Conservation (phyloP, 2,329 filamentous ascomycete genomes). For the Exophiala spinifera region DNA sequence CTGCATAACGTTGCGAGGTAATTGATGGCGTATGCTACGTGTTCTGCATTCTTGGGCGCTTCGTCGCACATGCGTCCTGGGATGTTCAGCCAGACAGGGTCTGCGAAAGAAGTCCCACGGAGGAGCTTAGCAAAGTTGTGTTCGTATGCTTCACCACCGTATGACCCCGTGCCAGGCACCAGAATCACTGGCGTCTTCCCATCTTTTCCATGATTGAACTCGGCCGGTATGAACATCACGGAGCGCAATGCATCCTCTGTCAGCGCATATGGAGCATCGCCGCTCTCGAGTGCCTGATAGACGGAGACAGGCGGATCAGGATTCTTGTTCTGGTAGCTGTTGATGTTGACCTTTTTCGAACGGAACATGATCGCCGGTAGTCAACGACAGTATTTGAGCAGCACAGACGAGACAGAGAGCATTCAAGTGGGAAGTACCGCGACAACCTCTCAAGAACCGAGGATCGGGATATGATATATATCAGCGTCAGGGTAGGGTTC, state of each 20-base stretch:
- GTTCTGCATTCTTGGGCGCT: conserved; percentile 53
- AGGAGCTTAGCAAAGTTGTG: conserved; percentile 52
- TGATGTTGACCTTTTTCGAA: conserved; percentile 5
- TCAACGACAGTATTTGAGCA: no score
- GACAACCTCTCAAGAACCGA: no score
- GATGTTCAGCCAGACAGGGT: conserved; percentile 57
- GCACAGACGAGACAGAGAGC: no score
- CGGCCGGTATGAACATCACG: conserved; percentile 52
- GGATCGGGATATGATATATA: no score
- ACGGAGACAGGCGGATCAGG: not conserved
- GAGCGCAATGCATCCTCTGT: conserved; percentile 46
- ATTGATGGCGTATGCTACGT: conserved; percentile 55
- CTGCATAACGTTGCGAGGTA: conserved; percentile 48
- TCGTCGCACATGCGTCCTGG: conserved; percentile 48
- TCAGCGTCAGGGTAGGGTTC: no score
- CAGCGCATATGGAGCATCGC: conserved; percentile 51
- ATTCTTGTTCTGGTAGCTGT: conserved; percentile 10
- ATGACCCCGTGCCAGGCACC: conserved; percentile 53
- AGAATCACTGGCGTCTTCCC: conserved; percentile 49
- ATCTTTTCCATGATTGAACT: conserved; percentile 46
- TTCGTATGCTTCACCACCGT: conserved; percentile 45
- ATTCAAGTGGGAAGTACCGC: no score
- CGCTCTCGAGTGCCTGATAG: conserved; percentile 33
- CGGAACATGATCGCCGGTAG: not conserved
- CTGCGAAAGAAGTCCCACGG: conserved; percentile 40